These are phyloP conservation scores for Physcomitrellopsis africana DNA, from an alignment of 225 moss, liverwort and hornwort species.

Conservation along the genomic window DNA sequence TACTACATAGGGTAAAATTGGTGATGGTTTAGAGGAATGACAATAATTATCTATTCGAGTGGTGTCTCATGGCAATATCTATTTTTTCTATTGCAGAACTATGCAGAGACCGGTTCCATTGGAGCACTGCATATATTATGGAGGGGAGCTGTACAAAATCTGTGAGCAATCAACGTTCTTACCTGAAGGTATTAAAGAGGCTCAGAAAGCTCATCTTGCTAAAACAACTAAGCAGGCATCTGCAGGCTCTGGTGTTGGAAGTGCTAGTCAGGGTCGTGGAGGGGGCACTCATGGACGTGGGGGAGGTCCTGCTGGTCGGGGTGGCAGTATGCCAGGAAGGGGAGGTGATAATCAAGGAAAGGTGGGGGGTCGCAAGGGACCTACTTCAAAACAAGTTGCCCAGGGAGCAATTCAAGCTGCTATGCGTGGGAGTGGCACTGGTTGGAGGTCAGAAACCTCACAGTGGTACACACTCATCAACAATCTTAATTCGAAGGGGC, in stretches of 20 bases:
- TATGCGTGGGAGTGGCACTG: constrained; percentile 72
- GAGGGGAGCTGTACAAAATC: constrained; percentile 90
- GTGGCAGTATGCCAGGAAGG: constrained; percentile 55
- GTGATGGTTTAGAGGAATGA: constrained; percentile 7
- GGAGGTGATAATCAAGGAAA: constrained; percentile 59
- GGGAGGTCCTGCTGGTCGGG: constrained; percentile 63
- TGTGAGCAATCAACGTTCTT: constrained; percentile 84
- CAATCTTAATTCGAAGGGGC: constrained; percentile 91
- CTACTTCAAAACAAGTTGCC: constrained; percentile 62
- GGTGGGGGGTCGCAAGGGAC: constrained; percentile 60
- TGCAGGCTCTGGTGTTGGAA: constrained; percentile 45
- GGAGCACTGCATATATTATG: constrained; percentile 94
- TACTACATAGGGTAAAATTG: not conserved
- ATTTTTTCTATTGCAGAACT: constrained; percentile 60
- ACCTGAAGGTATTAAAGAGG: constrained; percentile 82
- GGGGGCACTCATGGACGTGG: constrained; percentile 65
- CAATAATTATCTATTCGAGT: constrained; percentile 4
- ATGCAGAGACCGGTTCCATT: constrained; percentile 90
- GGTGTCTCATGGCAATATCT: constrained; percentile 4
- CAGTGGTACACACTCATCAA: constrained; percentile 99
- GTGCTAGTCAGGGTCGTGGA: constrained; percentile 61
- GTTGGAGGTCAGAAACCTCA: constrained; percentile 98
- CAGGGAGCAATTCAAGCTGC: constrained; percentile 62
- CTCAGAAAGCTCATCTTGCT: constrained; percentile 80
- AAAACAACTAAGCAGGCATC: constrained; percentile 69